Conservation (phyloP, 306 rosid genomes). For the Canavalia gladiata region DNA sequence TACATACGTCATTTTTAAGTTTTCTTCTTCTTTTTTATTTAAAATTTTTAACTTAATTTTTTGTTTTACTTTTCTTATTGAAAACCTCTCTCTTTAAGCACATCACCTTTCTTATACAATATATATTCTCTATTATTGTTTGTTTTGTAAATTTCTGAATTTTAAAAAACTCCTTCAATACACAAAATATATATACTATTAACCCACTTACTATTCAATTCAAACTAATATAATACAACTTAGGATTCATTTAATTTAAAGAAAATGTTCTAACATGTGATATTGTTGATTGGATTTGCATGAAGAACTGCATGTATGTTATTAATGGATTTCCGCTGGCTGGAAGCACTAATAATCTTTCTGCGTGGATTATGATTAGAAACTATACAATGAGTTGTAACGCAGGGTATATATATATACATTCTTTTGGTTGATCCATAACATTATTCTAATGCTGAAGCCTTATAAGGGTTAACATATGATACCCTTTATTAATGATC, state of each 20-base stretch:
- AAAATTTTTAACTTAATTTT: not conserved
- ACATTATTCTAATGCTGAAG: constrained; percentile 16
- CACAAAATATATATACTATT: no score
- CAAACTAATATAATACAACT: not conserved
- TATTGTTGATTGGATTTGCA: constrained; percentile 16
- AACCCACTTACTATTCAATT: not conserved
- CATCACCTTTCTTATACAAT: not conserved
- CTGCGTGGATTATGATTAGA: not conserved
- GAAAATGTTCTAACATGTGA: not conserved
- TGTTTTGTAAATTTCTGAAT: not conserved
- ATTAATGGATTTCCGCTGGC: constrained; percentile 27
- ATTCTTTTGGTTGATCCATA: not conserved
- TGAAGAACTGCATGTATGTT: not conserved
- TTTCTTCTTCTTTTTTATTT: not conserved
- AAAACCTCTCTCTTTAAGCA: not conserved
- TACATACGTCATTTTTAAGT: not conserved
- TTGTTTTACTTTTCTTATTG: not conserved
- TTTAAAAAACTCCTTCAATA: not conserved
- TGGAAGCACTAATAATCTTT: not conserved
- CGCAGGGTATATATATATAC: not conserved
- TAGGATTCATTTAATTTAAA: not conserved
- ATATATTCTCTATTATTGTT: not conserved
- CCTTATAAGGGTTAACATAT: constrained; percentile 5
- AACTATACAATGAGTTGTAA: not conserved
- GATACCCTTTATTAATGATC: constrained; percentile 27